Percentiles rank a stretch among this genome's conserved stretches.
These are phyloP conservation scores for Coccomyxa sp. DNA, from an alignment of 139 green algal genomes.

Conservation along the genomic window DNA sequence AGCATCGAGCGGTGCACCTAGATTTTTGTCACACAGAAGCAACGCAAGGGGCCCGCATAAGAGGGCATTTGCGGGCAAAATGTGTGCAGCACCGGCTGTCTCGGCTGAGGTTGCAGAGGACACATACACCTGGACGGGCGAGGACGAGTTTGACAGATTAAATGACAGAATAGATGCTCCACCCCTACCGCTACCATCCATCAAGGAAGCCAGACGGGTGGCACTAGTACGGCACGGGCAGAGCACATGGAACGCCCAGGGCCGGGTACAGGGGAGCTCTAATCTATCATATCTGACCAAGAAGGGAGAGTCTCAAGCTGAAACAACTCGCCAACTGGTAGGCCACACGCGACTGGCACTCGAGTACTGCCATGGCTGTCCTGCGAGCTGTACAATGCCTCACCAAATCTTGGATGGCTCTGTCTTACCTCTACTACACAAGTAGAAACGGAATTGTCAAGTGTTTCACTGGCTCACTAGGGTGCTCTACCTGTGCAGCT, in stretches of 20 bases:
- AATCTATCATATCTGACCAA: constrained; percentile 82
- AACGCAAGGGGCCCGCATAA: too few species aligned
- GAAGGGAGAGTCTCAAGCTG: constrained; percentile 81
- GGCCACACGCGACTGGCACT: not conserved
- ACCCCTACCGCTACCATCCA: constrained; percentile 53
- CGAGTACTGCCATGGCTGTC: not conserved
- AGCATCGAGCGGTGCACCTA: too few species aligned
- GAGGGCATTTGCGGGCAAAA: too few species aligned
- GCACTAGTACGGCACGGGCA: constrained; percentile 92
- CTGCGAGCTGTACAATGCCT: not conserved
- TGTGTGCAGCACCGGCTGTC: not conserved
- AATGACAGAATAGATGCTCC: constrained; percentile 57
- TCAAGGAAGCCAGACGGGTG: constrained; percentile 42
- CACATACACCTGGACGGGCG: constrained; percentile 31
- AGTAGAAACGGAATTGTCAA: not conserved
- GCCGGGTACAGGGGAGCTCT: constrained; percentile 86
- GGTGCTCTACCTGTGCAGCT: constrained; percentile 62
- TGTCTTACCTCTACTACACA: not conserved
- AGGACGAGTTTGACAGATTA: constrained; percentile 58
- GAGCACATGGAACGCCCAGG: constrained; percentile 92
- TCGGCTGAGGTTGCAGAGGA: not conserved
- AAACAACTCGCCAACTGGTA: constrained; percentile 59
- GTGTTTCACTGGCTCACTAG: not conserved
- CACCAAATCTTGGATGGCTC: not conserved
- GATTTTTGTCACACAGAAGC: too few species aligned